Evolutionary conservation across 2,329 filamentous ascomycete genomes (phyloP).

Genomic region (Ophiostoma quercus): DNA sequence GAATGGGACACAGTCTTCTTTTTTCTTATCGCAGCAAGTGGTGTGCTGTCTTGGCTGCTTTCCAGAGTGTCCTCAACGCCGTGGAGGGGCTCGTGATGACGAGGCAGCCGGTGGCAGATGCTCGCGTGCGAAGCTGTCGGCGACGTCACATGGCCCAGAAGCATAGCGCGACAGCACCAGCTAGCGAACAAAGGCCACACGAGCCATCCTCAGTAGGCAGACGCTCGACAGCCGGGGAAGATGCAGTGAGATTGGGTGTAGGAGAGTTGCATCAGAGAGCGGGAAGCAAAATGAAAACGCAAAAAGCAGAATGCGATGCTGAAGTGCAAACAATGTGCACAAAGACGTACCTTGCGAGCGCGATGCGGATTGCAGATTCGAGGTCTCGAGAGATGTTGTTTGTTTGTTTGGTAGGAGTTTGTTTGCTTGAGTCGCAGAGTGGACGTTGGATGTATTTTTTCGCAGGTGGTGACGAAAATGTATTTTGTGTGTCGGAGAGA

Average conservation of each 20-base stretch:
- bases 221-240: neutral
- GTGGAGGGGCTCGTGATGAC: slow-evolving; percentile 21
- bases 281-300: neutral
- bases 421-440: neutral
- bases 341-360: slow-evolving; percentile 10
- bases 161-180: neutral
- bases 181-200: neutral
- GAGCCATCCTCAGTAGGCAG: neutral
- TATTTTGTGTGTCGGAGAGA: slow-evolving; percentile 14
- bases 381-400: neutral
- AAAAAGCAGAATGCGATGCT: too few relatives aligned
- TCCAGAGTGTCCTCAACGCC: too few relatives aligned
- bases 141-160: neutral
- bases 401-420: neutral
- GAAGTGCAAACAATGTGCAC: neutral
- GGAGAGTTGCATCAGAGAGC: neutral
- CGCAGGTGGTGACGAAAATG: slow-evolving; percentile 15
- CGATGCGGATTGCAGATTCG: neutral
- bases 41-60: slow-evolving; percentile 11
- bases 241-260: neutral
- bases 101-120: slow-evolving; percentile 6
- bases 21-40: slow-evolving; percentile 10
- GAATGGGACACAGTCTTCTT: neutral
- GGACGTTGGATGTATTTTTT: neutral
- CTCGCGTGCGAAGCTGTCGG: neutral